Evolutionary conservation across 495 filamentous ascomycete species (phyloP), one percentile per base, ranked within the genome.

Genomic region (Hyaloscypha finlandica): DNA sequence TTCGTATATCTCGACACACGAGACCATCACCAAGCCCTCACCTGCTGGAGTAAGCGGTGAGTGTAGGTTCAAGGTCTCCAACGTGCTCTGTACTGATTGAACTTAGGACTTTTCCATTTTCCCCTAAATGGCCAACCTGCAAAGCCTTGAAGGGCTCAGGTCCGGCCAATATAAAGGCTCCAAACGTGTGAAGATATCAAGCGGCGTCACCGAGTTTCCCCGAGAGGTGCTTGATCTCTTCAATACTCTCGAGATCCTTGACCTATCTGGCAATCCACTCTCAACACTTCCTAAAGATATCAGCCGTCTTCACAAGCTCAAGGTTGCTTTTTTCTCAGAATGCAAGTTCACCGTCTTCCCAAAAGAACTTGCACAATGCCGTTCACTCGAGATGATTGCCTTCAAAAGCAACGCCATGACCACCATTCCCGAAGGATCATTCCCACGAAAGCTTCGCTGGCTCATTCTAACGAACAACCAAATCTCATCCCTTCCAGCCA

Each of bases 261-360:
- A 84, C 55, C 77, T 84, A 57, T 83, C 81, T 0, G 74, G 74
- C 3, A 83, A 79, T 3, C 65, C 68, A 1, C 71, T 82, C 1
- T 81, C 76, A 2, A 68, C 69, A 1, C 72, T 83, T 16, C 80
- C 80, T 0, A 42, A 75, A 14, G 71, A 78, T 48, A 73, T 84
- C 65, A 45, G 63, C 22, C 66, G 74, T 22, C 63, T 83, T 1
- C 75, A 78, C 56, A 77, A 79, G 33, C 77, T 84, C 48, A 80
- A 79, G 73, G 74, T 77, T 54, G 74, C 74, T 6, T 77, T 81
- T 59, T 77, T 84, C 42, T 80, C 79, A 25, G 65, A 79, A 65
- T 82, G 81, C 75, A 77, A 73, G 42, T 84, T 83, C 68, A 61
- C 70, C 3, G 67, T 74, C 48, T 84, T 83, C 39, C 80, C 81